phyloP scores from a whole-genome alignment of 257 asterid genomes.

The Nicotiana undulata region DNA sequence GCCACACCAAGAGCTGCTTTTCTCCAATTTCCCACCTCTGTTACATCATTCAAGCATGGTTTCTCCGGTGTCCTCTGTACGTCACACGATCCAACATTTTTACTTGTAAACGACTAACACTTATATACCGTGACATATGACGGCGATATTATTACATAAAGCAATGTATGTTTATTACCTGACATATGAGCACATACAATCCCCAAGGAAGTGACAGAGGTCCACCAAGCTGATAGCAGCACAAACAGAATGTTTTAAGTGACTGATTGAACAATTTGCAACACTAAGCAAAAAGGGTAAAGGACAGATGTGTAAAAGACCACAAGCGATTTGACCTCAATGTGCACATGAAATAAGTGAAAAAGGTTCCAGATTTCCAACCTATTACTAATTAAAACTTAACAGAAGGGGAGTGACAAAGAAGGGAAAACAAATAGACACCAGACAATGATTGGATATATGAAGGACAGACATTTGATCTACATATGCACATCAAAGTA shows the following conservation, averaged over 20 bases:
- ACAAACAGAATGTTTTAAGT: neutral
- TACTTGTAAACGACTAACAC: neutral
- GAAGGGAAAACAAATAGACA: neutral
- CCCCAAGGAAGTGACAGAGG: slow-evolving; percentile 99
- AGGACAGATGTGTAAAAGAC: neutral
- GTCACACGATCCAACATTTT: neutral
- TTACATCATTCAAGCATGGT: slow-evolving; percentile 91
- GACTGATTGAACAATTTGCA: neutral
- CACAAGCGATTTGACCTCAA: neutral
- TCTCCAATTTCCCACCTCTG: slow-evolving; percentile 89
- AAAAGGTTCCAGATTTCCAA: neutral
- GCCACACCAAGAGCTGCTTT: slow-evolving; percentile 36
- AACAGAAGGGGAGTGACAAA: neutral
- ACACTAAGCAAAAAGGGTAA: neutral
- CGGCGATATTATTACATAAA: neutral
- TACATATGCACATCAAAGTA: neutral
- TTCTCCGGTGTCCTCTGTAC: slow-evolving; percentile 84
- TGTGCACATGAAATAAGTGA: neutral
- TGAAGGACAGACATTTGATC: neutral
- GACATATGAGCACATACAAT: slow-evolving; percentile 88
- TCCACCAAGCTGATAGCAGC: slow-evolving; percentile 71
- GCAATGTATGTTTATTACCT: slow-evolving; percentile 36
- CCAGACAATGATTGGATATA: neutral
- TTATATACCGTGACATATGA: neutral
- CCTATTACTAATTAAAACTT: neutral